Conservation (phyloP, 495 filamentous ascomycete species). For the Glarea lozoyensis region DNA sequence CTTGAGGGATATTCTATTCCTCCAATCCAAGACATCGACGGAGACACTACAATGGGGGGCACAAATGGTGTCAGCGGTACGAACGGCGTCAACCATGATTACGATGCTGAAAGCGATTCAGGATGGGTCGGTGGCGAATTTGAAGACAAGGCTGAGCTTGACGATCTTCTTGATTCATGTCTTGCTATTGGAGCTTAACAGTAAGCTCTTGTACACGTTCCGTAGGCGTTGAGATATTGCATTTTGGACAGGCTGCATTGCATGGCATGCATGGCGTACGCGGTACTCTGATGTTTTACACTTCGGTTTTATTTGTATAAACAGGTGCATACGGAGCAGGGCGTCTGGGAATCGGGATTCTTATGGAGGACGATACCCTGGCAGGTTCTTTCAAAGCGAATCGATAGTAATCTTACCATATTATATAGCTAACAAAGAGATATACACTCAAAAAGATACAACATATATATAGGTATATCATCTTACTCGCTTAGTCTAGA, state of each 20-base stretch:
- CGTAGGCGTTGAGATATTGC: conserved; percentile 3
- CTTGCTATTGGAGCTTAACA: conserved; percentile 8
- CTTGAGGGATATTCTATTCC: conserved; percentile 28
- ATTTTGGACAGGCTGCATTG: too few relatives aligned
- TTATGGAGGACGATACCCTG: conserved; percentile 9
- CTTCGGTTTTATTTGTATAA: conserved; percentile 4
- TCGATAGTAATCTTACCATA: not conserved
- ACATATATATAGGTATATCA: too few relatives aligned
- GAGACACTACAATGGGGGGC: conserved; percentile 20
- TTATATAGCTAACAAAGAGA: not conserved
- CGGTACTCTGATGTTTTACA: conserved; percentile 2
- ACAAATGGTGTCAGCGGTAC: conserved; percentile 17
- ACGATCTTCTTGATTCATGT: conserved; percentile 56
- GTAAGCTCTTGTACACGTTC: conserved; percentile 8
- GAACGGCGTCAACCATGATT: conserved; percentile 27
- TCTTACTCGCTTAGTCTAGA: too few relatives aligned
- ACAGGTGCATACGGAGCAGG: conserved; percentile 1
- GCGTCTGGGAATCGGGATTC: conserved; percentile 5
- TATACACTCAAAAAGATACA: not conserved
- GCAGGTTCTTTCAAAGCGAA: not conserved
- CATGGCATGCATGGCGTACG: conserved; percentile 2
- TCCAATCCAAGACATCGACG: conserved; percentile 22
- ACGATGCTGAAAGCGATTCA: conserved; percentile 51
- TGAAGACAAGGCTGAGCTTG: conserved; percentile 53
- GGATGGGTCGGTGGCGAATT: conserved; percentile 65